phyloP scores from a whole-genome alignment of 176 grass and related monocot genomes.

The Leersia perrieri region DNA sequence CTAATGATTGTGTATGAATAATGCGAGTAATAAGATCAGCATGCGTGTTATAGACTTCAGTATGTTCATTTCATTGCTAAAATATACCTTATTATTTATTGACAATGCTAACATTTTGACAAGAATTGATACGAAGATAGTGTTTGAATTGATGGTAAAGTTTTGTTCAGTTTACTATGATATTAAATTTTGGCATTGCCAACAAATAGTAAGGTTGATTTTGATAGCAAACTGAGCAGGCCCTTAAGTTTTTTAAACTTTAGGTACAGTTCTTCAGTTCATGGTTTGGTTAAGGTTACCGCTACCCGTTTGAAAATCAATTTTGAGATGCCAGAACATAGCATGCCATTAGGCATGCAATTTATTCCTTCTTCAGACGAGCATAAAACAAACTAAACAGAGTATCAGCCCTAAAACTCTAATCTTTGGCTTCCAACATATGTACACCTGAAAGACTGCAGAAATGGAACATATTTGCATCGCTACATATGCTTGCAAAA shows the following conservation, averaged over 20 bases:
- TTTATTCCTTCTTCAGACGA: background rate
- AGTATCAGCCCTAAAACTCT: background rate
- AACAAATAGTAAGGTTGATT: too few species aligned
- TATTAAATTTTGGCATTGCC: too few species aligned
- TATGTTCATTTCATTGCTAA: too few species aligned
- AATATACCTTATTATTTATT: too few species aligned
- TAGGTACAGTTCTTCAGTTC: too few species aligned
- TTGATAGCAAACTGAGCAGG: too few species aligned
- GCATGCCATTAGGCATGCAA: background rate
- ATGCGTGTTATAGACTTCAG: background rate
- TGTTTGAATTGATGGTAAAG: too few species aligned
- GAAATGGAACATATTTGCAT: background rate
- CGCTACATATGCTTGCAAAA: constrained; percentile 10
- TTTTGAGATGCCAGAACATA: background rate
- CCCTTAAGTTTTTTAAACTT: too few species aligned
- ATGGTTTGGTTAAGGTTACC: too few species aligned
- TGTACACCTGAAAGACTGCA: constrained; percentile 24
- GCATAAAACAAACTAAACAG: background rate
- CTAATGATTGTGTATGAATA: background rate
- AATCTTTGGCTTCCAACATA: constrained; percentile 12
- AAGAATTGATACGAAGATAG: too few species aligned
- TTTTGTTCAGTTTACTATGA: too few species aligned
- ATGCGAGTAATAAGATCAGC: background rate
- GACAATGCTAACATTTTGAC: too few species aligned
- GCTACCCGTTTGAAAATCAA: background rate